phyloP scores from a whole-genome alignment of 169 alveolate species.

The Plasmodium relictum region DNA sequence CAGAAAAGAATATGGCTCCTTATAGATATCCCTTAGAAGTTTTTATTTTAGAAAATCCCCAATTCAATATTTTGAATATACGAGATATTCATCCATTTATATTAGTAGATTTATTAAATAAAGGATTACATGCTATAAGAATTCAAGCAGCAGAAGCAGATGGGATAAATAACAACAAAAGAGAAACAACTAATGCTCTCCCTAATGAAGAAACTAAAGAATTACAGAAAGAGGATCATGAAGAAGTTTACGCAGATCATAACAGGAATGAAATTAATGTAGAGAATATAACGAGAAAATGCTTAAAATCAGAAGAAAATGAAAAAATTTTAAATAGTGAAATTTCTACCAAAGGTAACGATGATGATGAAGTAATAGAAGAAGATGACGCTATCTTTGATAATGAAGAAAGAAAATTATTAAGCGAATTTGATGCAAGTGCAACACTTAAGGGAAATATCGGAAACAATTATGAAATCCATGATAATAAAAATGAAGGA shows the following conservation, averaged over 20 bases:
- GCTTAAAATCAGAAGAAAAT: too few relatives aligned
- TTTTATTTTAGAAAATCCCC: conserved; percentile 58
- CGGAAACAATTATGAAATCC: background rate
- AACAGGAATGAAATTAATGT: too few relatives aligned
- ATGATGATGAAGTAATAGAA: background rate
- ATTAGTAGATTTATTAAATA: conserved; percentile 24
- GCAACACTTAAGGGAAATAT: background rate
- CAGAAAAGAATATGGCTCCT: conserved; percentile 27
- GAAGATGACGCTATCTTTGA: background rate
- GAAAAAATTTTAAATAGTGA: too few relatives aligned
- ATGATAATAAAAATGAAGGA: background rate
- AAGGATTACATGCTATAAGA: conserved; percentile 38
- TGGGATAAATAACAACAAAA: too few relatives aligned
- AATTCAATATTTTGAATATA: conserved; percentile 25
- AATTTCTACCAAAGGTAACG: too few relatives aligned
- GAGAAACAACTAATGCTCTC: too few relatives aligned
- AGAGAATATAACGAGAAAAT: too few relatives aligned
- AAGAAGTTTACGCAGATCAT: too few relatives aligned
- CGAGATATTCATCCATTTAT: conserved; percentile 51
- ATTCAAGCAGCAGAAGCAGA: background rate
- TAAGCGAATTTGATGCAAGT: background rate
- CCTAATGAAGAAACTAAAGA: too few relatives aligned
- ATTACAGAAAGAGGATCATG: too few relatives aligned
- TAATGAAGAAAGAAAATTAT: too few relatives aligned
- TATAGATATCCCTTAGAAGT: conserved; percentile 50